These are phyloP conservation scores for Cornus controversa DNA, from an alignment of 148 eudicot species.

Conservation along the genomic window DNA sequence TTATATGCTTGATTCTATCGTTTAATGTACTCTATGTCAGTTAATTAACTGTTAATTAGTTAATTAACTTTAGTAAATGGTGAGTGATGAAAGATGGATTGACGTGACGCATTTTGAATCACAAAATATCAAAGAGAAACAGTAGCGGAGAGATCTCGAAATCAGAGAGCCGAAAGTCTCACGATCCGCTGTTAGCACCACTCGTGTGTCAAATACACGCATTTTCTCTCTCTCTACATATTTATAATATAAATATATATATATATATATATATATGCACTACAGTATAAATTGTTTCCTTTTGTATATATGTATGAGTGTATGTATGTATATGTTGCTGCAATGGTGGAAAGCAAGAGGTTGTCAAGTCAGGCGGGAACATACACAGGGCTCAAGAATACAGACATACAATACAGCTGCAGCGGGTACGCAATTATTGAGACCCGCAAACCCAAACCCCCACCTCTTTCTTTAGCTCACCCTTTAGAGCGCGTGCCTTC, in stretches of 20 bases:
- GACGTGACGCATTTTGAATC: too few relatives aligned
- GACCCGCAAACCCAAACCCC: slow-evolving; percentile 4
- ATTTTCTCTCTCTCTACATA: neutral
- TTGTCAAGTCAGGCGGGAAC: slow-evolving; percentile 19
- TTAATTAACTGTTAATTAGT: too few relatives aligned
- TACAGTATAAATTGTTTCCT: too few relatives aligned
- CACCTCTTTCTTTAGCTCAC: neutral
- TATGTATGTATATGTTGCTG: neutral
- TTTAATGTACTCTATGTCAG: too few relatives aligned
- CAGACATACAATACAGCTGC: neutral
- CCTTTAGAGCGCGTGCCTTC: neutral
- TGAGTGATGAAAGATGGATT: too few relatives aligned
- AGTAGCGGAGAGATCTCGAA: too few relatives aligned
- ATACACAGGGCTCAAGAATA: slow-evolving; percentile 31
- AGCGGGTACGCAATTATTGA: neutral
- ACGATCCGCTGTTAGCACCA: too few relatives aligned
- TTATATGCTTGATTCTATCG: too few relatives aligned
- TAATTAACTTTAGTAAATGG: too few relatives aligned
- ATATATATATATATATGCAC: neutral
- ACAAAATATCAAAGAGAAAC: too few relatives aligned
- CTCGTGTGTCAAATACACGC: too few relatives aligned
- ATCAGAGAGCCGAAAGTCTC: too few relatives aligned
- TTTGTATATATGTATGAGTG: neutral
- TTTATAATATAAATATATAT: neutral
- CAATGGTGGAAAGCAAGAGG: neutral